Base-by-base conservation (phyloP, 345 rosid genomes). In the Trapa bicornis region DNA sequence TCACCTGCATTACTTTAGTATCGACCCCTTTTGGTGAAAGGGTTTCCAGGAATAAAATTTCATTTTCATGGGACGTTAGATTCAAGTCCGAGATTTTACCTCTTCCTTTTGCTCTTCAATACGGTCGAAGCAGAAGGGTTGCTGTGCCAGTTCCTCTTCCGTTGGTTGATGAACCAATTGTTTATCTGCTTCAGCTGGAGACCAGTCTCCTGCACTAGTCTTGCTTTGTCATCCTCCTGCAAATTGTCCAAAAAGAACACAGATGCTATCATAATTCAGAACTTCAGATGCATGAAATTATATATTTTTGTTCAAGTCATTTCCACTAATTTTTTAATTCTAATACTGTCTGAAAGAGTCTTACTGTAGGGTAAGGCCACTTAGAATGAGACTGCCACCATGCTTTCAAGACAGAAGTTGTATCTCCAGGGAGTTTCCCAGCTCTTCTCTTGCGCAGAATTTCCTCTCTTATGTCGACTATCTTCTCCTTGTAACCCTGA, bases 361-460 rank as follows among this genome's bases (percentile, higher is more conserved):
- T 76, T 74, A 95, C 99, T n/a, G 97, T 95, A 57, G 99, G 99
- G 70, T 94, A 89, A 48, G 99, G 99, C 99, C 97, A 94, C 76
- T 94, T 94, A 8, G 93, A 78, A 77, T 94, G 99, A 42, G 96
- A 75, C 71, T 87, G 99, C 99, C 99, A 94, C 99, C 99, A 91
- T 22, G 86, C 61, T 81, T 91, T 95, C 2, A 95, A 73, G 71
- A 86, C 88, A 32, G 97, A 89, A 41, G 97, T 95, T 2, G 99
- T 95, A 72, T 89, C 99, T 10, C 97, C 99, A 1, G 99, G 97
- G 66, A 95, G 89, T 66, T 94, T 91, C 64, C 99, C 99, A 0
- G 99, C 99, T 76, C 99, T 81, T 82, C 99, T 91, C 81, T 91
- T 94, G 63, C 97, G 89, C 74, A 94, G 47, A 72, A 94, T 94